These are phyloP conservation scores for Ambrosiella xylebori DNA, from an alignment of 2,329 filamentous ascomycete species.

Conservation along the genomic window DNA sequence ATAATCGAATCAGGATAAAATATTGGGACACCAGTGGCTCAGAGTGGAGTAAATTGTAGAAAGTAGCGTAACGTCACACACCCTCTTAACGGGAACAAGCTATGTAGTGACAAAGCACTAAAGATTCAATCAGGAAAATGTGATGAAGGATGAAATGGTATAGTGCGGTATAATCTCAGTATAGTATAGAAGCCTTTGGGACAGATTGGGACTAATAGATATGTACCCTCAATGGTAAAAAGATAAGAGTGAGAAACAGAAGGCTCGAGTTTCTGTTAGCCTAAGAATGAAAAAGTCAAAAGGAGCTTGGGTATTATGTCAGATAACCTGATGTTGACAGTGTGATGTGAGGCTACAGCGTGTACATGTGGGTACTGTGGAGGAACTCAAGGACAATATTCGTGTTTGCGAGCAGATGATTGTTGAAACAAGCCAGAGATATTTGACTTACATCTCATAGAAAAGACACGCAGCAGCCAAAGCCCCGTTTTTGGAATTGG, in stretches of 20 bases:
- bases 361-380: not conserved
- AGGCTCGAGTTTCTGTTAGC: not conserved
- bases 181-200: not conserved
- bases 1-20: not conserved
- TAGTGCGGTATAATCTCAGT: not conserved
- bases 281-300: not conserved
- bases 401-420: not conserved
- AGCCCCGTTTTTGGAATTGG: not conserved
- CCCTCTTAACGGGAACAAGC: not conserved
- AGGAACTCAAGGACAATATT: not conserved
- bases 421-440: not conserved
- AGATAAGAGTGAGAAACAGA: not conserved
- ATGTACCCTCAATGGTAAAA: not conserved
- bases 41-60: not conserved
- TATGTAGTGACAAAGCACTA: not conserved
- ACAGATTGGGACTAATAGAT: not conserved
- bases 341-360: not conserved
- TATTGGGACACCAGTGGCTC: not conserved
- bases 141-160: not conserved
- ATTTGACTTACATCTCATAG: not conserved
- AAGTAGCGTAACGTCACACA: not conserved
- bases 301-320: not conserved
- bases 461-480: not conserved
- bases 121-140: not conserved
- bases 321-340: not conserved